phyloP scores from a whole-genome alignment of 1,284 basidiomycete genomes.

The Agaricales sp. region DNA sequence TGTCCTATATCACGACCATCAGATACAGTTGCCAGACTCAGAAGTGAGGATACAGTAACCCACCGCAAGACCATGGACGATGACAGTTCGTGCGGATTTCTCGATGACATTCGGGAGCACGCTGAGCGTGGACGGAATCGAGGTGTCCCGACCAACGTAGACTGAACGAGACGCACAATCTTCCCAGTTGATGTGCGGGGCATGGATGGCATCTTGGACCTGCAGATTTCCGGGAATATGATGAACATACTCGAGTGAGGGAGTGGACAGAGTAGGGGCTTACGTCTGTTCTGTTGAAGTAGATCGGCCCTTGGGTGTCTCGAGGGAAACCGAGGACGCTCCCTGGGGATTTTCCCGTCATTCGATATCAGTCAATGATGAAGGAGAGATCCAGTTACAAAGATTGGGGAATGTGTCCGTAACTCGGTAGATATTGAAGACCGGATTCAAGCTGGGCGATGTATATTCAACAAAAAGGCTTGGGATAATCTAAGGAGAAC shows the following conservation, averaged over 20 bases:
- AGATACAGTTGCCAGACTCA: no score
- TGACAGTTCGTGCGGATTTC: constrained; percentile 58
- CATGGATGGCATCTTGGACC: constrained; percentile 68
- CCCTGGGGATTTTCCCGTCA: no score
- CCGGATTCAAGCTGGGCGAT: constrained; percentile 42
- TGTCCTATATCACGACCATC: constrained; percentile 22
- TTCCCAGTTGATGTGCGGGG: constrained; percentile 53
- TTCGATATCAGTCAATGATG: no score
- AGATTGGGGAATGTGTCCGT: constrained; percentile 53
- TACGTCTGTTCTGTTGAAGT: neutral
- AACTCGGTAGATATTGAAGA: constrained; percentile 68
- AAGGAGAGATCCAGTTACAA: no score
- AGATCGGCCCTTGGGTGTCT: constrained; percentile 11
- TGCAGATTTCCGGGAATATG: constrained; percentile 61
- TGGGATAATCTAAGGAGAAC: no score
- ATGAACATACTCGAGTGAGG: constrained; percentile 32
- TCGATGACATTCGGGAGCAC: constrained; percentile 69
- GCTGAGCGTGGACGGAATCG: constrained; percentile 48
- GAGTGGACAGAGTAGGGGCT: no score
- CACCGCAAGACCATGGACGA: constrained; percentile 59
- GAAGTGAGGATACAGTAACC: neutral
- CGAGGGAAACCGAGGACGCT: constrained; percentile 75
- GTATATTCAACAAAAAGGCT: no score
- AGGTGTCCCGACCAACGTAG: constrained; percentile 50
- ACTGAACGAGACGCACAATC: constrained; percentile 54